Evolutionary conservation across 2,329 filamentous ascomycete species (phyloP), one percentile per base, ranked within the genome.

Genomic region (Fulvia fulva): DNA sequence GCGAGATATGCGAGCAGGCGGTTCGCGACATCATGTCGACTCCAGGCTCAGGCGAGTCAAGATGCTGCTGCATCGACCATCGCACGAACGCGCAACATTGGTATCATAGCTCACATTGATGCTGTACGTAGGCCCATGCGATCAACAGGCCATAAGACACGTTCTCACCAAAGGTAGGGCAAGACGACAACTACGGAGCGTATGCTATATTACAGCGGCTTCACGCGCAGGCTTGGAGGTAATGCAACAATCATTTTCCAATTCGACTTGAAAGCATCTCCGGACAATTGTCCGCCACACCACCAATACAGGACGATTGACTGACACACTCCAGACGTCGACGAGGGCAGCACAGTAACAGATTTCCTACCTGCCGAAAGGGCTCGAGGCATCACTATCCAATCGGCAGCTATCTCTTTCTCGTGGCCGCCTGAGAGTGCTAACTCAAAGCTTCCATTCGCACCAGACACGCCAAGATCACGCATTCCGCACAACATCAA

Each of bases 121-220:
- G 94, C 94, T 57, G 82, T 84, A 72, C 65, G 80, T 75, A 43
- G 44, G 44, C 23, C 28, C 7, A n/a, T 30, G 26, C 25, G 22
- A 54, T 22, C 32, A 19, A 6, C 16, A 37, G 37, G 51, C 14
- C 25, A 37, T 26, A 32, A 16, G 37, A 32, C 34, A 41, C 32
- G 23, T 54, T 60, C 63, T 64, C 51, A 64, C 63, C n/a, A 16
- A 21, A 1, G 22, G 43, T 67, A 84, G 82, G 94, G 94, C 8
- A 99, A 99, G 80, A 99, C 94, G 1, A 97, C 94, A 0, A 99
- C 94, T 0, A 97, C 94, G 3, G 94, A 99, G 84, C 91, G 94
- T 58, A 97, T 97, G 93, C 88, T 99, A 70, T 97, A 91, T 72
- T 96, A 97, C 70, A 95, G 91, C 72, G 93, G 94, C 51, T 87